A percentile compares a stretch with the other conserved stretches of the same genome.
Conservation (phyloP, 192 early-diverging fungal species). For the Podila verticillata region DNA sequence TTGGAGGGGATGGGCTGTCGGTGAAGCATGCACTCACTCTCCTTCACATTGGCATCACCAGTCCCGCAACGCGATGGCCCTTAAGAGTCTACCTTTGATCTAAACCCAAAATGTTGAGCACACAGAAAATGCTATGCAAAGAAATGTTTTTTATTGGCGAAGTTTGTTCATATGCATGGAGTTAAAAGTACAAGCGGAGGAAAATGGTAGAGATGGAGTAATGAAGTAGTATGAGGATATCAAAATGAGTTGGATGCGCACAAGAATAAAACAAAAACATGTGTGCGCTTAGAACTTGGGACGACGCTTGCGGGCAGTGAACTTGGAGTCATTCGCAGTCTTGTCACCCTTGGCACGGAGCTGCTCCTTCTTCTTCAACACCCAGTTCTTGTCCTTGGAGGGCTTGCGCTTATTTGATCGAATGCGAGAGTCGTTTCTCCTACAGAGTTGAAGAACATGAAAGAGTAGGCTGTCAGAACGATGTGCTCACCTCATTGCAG, state of each 20-base stretch:
- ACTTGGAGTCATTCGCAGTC: constrained; percentile 90
- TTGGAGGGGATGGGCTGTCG: background rate
- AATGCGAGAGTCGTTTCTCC: constrained; percentile 50
- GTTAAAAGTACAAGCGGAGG: no score
- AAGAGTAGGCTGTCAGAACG: background rate
- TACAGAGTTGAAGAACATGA: background rate
- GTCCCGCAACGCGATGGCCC: no score
- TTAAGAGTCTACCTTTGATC: no score
- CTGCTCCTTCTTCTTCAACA: constrained; percentile 91
- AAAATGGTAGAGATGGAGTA: no score
- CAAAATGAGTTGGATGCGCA: background rate
- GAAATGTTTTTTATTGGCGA: no score
- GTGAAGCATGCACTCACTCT: no score
- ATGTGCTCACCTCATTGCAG: background rate
- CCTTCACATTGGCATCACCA: no score
- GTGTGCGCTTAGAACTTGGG: constrained; percentile 73
- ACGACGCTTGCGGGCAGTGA: constrained; percentile 93
- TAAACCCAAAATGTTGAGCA: no score
- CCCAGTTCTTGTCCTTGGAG: constrained; percentile 89
- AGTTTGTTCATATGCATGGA: no score
- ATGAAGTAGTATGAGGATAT: background rate
- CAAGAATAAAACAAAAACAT: constrained; percentile 2
- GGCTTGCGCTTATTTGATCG: constrained; percentile 61
- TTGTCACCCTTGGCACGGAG: constrained; percentile 77
- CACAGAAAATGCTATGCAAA: no score